Evolutionary conservation across 768 basidiomycete genomes (phyloP), one percentile per base, ranked within the genome.

Genomic region (Naganishia vaughanmartiniae): DNA sequence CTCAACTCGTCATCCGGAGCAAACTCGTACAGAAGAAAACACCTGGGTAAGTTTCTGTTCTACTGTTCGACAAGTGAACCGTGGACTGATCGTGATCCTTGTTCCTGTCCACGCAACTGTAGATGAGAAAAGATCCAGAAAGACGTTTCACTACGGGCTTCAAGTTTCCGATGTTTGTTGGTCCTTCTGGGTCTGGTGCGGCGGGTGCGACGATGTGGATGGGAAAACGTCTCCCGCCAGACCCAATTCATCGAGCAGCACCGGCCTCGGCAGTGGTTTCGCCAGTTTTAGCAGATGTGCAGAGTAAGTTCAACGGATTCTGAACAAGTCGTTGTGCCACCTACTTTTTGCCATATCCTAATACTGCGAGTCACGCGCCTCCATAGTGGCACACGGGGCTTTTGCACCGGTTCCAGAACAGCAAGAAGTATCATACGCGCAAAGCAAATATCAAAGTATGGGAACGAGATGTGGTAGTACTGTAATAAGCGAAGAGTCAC

Each of bases 81-180:
- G 42, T 15, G n/a, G 24, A 14, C 48, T 21, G n/a, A 24, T 51
- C 7, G 21, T 51, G 48, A n/a, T 26, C n/a, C n/a, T 26, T 3
- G 7, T 12, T 51, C n/a, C 48, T 26, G 24, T 51, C 3, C 48
- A n/a, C 24, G 12, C 24, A 14, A n/a, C 48, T 51, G 19, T 26
- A 51, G 48, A 26, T 12, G 4, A n/a, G 24, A 26, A 51, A 26
- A 51, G 48, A 51, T 89, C 15, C 87, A 93, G 74, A 87, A 95
- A 21, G 93, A 95, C 85, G 91, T 77, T 30, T 56, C 72, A 58
- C 39, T 67, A 17, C 72, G 65, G 42, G 42, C 10, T 55, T 71
- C 53, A 36, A 34, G 53, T 66, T 51, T 54, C 66, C 45, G 36
- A 57, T 69, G 54, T 57, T 31, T 15, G 34, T 36, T 54, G 54